Base-by-base conservation (phyloP, 345 rosid genomes). In the Aquilaria yunnanensis region DNA sequence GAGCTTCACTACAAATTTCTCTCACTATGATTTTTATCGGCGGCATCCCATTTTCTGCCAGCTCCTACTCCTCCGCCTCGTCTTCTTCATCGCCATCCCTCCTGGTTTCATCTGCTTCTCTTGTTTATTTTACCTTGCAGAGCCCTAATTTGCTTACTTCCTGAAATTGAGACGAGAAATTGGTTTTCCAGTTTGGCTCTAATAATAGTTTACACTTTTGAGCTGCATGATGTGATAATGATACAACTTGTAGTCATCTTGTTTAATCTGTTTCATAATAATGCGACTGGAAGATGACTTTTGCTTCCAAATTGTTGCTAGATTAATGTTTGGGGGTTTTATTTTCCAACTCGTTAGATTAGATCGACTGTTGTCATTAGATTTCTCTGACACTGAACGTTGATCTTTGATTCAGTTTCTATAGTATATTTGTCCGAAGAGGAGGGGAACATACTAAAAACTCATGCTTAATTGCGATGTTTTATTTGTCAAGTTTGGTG, bases 1-100 rank as follows among this genome's bases (percentile, higher is more conserved):
- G 5, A 5, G 1, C 7, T 37, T 37, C 43, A 37, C 43, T 37
- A 1, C 5, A 37, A 5, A 37, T 37, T 37, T 52, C 29, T 8
- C 9, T 37, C 43, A 56, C 65, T 63, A 78, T 81, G 85, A 81
- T 81, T 51, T 74, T 68, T 67, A 75, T 81, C 10, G 81, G 33
- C 5, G 79, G 74, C 16, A 51, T 54, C 0, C 77, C 47, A 9
- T 62, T 69, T 54, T 62, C 55, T 30, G 9, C 70, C 14, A 70
- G 61, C 33, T 51, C 9, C 23, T 23, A 23, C 23, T 51, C 66
- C 29, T 71, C 74, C 3, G 50, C 69, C 5, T 63, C 69, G 1
- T 43, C 75, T 4, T 62, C 76, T 1, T 66, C 77, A 12, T 65
- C 80, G 16, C 66, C 74, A 8, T 67, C 78, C 32, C 67, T 71